Percentiles rank a stretch among this genome's conserved stretches.
phyloP scores from a whole-genome alignment of 768 basidiomycete genomes.

The Boletus sp. region DNA sequence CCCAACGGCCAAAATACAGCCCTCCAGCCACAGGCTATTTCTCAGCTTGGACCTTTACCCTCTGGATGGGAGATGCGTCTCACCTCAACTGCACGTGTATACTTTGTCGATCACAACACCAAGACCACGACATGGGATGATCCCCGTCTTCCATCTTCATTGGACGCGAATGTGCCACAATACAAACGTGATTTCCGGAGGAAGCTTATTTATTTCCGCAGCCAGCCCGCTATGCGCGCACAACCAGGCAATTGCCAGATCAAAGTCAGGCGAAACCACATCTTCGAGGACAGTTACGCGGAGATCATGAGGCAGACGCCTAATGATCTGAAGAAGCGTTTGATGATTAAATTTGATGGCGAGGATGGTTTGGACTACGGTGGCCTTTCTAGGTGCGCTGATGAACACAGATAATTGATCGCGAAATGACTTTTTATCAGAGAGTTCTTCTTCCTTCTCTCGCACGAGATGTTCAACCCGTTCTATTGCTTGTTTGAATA shows the following conservation, averaged over 20 bases:
- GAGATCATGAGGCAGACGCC: slow-evolving; percentile 99
- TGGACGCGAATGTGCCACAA: slow-evolving; percentile 96
- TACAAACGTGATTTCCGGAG: slow-evolving; percentile 99
- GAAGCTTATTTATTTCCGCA: slow-evolving; percentile 99
- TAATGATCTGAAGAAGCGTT: slow-evolving; percentile 94
- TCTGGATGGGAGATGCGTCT: slow-evolving; percentile 99
- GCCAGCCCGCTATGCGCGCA: slow-evolving; percentile 95
- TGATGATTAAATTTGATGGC: slow-evolving; percentile 99
- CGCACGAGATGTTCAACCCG: slow-evolving; percentile 99
- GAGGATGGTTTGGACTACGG: slow-evolving; percentile 99
- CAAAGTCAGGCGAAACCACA: slow-evolving; percentile 96
- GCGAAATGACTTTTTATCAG: slow-evolving; percentile 39
- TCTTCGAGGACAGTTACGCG: slow-evolving; percentile 98
- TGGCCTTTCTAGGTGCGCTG: slow-evolving; percentile 83
- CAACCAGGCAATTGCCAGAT: slow-evolving; percentile 99
- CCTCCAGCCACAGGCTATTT: slow-evolving; percentile 91
- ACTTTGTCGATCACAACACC: slow-evolving; percentile 99
- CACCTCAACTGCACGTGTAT: slow-evolving; percentile 95
- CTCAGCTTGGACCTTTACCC: slow-evolving; percentile 93
- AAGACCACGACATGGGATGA: slow-evolving; percentile 99
- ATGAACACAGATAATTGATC: neutral
- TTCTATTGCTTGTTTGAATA: slow-evolving; percentile 99
- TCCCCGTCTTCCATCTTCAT: slow-evolving; percentile 89
- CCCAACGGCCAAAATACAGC: slow-evolving; percentile 85
- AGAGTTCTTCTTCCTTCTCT: slow-evolving; percentile 99